phyloP scores from a whole-genome alignment of 495 filamentous ascomycete genomes.

The Aspergillus ellipticus region DNA sequence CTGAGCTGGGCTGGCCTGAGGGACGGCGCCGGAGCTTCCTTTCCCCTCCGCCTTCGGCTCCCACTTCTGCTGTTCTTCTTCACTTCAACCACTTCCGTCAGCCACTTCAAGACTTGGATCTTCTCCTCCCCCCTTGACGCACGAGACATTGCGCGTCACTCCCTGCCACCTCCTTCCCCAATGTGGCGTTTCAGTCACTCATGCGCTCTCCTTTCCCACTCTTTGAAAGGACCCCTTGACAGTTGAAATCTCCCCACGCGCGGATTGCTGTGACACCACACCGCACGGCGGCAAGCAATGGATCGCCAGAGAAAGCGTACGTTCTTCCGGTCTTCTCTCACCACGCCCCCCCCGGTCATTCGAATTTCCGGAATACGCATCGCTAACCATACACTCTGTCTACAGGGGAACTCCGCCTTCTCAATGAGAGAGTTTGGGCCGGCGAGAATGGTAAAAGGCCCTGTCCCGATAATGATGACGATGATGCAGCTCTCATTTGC shows the following conservation, averaged over 20 bases:
- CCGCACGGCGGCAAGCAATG: constrained; percentile 48
- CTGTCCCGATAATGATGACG: not conserved
- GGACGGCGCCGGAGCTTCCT: too few species aligned
- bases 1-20: too few species aligned
- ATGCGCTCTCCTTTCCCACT: constrained; percentile 38
- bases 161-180: constrained; percentile 19
- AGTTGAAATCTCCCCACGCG: constrained; percentile 18
- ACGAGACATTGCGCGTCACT: constrained; percentile 14
- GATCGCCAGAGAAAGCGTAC: constrained; percentile 82
- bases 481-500: not conserved
- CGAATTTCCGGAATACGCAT: not conserved
- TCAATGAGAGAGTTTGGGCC: constrained; percentile 84
- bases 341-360: not conserved
- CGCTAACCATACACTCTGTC: constrained; percentile 9
- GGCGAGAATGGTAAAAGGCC: constrained; percentile 69
- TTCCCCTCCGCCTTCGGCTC: constrained; percentile 15
- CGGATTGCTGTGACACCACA: constrained; percentile 15
- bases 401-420: constrained; percentile 79
- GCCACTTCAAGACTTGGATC: constrained; percentile 6
- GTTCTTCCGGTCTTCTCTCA: constrained; percentile 13
- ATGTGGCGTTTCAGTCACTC: constrained; percentile 45
- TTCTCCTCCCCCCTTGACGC: constrained; percentile 14
- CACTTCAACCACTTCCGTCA: not conserved
- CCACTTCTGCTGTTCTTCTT: constrained; percentile 8
- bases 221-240: constrained; percentile 38